Conservation (phyloP, 1,284 basidiomycete genomes). For the Apiotrichum laibachii region DNA sequence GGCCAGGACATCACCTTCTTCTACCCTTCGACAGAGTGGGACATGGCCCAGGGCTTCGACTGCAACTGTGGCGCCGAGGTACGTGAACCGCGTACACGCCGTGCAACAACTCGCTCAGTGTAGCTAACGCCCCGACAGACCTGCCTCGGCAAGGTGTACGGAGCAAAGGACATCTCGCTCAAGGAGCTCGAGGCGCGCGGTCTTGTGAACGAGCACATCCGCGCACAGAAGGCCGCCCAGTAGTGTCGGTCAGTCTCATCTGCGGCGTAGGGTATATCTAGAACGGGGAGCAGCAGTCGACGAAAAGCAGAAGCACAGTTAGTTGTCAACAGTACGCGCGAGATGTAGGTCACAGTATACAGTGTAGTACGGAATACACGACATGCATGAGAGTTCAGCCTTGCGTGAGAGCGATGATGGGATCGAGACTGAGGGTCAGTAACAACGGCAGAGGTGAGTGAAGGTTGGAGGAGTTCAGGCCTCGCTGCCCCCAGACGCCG, state of each 20-base stretch:
- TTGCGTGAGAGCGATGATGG: no score
- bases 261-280: no score
- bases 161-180: conserved; percentile 50
- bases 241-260: neutral
- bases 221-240: conserved; percentile 40
- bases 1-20: conserved; percentile 60
- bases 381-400: no score
- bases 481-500: no score
- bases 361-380: no score
- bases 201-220: conserved; percentile 49
- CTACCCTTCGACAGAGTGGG: conserved; percentile 69
- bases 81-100: conserved; percentile 16
- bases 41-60: conserved; percentile 65
- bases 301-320: no score
- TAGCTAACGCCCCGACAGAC: conserved; percentile 21
- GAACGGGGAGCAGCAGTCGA: no score
- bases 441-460: no score
- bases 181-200: conserved; percentile 44
- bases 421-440: no score
- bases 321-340: no score
- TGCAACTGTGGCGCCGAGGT: conserved; percentile 57
- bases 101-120: neutral
- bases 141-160: conserved; percentile 52
- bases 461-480: no score
- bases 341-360: no score